A percentile compares a stretch with the other conserved stretches of the same genome.
Evolutionary conservation across 2,329 filamentous ascomycete genomes (phyloP).

Genomic region (Phyllosticta citribraziliensis): DNA sequence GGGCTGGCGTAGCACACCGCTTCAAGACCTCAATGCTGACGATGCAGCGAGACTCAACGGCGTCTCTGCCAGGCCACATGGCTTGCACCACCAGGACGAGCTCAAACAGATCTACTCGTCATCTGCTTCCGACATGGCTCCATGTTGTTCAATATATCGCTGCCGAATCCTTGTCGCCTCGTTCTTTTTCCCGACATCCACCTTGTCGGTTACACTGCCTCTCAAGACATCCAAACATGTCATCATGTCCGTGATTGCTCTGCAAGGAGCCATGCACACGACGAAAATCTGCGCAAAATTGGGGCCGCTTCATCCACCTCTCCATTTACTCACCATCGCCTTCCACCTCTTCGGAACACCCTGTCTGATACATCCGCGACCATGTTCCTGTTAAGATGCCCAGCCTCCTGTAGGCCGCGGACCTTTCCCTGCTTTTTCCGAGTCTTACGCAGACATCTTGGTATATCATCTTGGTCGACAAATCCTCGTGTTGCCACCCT

Average conservation of each 20-base stretch:
- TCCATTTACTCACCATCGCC: too few species aligned
- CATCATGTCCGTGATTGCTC: background rate
- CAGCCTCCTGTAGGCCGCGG: background rate
- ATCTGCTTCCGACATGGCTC: background rate
- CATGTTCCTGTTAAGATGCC: background rate
- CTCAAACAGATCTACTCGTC: background rate
- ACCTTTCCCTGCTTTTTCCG: background rate
- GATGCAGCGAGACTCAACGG: background rate
- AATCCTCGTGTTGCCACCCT: background rate
- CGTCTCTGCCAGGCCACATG: background rate
- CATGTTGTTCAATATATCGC: background rate
- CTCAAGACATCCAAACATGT: background rate
- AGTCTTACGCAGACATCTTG: background rate
- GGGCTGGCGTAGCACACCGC: background rate
- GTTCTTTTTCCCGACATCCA: conserved; percentile 1
- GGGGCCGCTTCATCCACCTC: background rate
- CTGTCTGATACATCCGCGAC: background rate
- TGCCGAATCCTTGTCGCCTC: background rate
- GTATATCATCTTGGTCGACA: background rate
- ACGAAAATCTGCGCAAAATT: background rate
- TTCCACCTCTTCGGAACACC: background rate
- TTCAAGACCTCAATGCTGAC: background rate
- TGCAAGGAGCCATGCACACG: conserved; percentile 1
- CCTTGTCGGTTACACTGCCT: conserved; percentile 3
- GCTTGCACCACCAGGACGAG: background rate